Conservation (phyloP, 306 rosid genomes). For the Lablab purpureus region DNA sequence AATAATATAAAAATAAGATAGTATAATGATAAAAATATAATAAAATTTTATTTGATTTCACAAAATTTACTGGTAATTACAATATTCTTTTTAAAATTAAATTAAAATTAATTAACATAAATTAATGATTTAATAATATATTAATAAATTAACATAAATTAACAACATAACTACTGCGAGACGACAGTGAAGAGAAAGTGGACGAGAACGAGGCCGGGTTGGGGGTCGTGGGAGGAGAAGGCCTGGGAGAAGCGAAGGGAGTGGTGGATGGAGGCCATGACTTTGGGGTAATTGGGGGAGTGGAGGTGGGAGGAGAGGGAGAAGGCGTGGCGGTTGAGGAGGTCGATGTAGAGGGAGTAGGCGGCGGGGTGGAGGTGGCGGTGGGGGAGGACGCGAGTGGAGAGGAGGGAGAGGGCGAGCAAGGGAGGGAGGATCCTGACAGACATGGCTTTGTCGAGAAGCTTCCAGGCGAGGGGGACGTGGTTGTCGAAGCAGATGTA, state of each 20-base stretch:
- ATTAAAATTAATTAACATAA: no score
- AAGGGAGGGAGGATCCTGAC: slow-evolving; percentile 69
- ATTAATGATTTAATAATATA: no score
- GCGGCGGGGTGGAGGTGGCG: slow-evolving; percentile 76
- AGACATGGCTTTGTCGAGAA: slow-evolving; percentile 73
- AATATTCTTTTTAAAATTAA: no score
- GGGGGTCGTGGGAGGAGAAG: slow-evolving; percentile 39
- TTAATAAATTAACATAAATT: no score
- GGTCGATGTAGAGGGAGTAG: slow-evolving; percentile 78
- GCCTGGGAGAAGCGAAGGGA: slow-evolving; percentile 65
- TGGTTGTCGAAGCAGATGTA: no score
- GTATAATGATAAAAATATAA: no score
- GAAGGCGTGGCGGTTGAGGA: slow-evolving; percentile 69
- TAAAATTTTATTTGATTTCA: no score
- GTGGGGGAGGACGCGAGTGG: slow-evolving; percentile 67
- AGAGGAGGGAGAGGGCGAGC: slow-evolving; percentile 72
- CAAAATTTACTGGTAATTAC: no score
- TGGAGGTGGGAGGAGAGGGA: slow-evolving; percentile 60
- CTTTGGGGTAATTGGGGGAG: slow-evolving; percentile 63
- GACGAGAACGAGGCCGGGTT: slow-evolving; percentile 76
- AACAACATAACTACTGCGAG: no score
- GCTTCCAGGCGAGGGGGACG: slow-evolving; percentile 79
- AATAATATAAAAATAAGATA: no score
- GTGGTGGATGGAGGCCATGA: no score
- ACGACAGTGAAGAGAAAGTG: slow-evolving; percentile 70